A percentile compares a stretch with the other conserved stretches of the same genome.
These are phyloP conservation scores for Monosporascus cannonballus DNA, from an alignment of 2,329 filamentous ascomycete genomes.

Conservation along the genomic window DNA sequence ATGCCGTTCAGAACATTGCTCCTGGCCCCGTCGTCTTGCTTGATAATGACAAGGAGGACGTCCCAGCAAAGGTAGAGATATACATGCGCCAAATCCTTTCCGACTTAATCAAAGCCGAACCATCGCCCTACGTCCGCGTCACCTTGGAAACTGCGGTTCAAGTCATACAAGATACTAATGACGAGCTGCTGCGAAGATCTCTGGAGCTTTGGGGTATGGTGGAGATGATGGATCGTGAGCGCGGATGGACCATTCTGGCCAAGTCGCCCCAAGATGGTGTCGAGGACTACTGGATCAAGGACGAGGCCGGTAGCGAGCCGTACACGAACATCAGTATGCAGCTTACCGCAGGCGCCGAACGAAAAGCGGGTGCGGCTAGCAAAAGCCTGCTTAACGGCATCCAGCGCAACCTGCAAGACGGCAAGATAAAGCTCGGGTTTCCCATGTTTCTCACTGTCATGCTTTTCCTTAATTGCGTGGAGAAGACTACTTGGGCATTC, in stretches of 20 bases:
- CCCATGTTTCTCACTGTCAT: slow-evolving; percentile 56
- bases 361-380: slow-evolving; percentile 55
- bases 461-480: slow-evolving; percentile 59
- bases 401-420: slow-evolving; percentile 55
- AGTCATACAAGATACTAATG: slow-evolving; percentile 41
- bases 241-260: slow-evolving; percentile 53
- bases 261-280: slow-evolving; percentile 36
- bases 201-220: slow-evolving; percentile 61
- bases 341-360: slow-evolving; percentile 58
- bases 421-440: slow-evolving; percentile 53
- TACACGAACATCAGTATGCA: slow-evolving; percentile 60
- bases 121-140: slow-evolving; percentile 53
- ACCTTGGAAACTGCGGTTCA: slow-evolving; percentile 46
- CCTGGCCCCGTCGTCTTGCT: slow-evolving; percentile 43
- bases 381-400: slow-evolving; percentile 53
- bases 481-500: slow-evolving; percentile 64
- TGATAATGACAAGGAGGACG: slow-evolving; percentile 54
- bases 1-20: slow-evolving; percentile 24
- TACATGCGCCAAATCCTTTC: slow-evolving; percentile 55
- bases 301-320: slow-evolving; percentile 47
- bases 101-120: slow-evolving; percentile 52
- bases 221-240: slow-evolving; percentile 59
- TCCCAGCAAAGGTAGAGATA: slow-evolving; percentile 51
- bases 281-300: slow-evolving; percentile 41
- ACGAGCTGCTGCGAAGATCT: slow-evolving; percentile 50